A percentile compares a stretch with the other conserved stretches of the same genome.
Evolutionary conservation across 805 yeast genomes (phyloP).

Genomic region (Spathaspora hagerdaliae): DNA sequence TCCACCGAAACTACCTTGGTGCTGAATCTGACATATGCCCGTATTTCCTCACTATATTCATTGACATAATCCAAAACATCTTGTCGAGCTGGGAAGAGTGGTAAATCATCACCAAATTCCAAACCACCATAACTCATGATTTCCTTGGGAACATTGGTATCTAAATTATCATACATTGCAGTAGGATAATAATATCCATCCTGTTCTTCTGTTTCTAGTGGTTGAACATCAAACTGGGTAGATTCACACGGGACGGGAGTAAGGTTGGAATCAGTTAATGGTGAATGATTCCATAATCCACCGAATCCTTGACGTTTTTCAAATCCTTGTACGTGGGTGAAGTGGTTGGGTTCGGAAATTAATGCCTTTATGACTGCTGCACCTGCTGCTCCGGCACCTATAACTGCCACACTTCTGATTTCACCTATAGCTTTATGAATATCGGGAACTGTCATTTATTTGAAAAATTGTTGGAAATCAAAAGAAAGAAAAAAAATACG

Average conservation of each 20-base stretch:
- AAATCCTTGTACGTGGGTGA: conserved; percentile 41
- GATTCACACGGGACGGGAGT: conserved; percentile 21
- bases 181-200: conserved; percentile 20
- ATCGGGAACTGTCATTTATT: background rate
- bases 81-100: conserved; percentile 55
- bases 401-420: conserved; percentile 30
- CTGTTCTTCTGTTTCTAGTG: conserved; percentile 4
- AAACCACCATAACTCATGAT: conserved; percentile 52
- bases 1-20: conserved; percentile 11
- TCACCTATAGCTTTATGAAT: background rate
- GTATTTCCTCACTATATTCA: conserved; percentile 40
- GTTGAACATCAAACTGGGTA: conserved; percentile 15
- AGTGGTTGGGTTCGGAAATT: conserved; percentile 35
- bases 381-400: conserved; percentile 76
- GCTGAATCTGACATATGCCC: conserved; percentile 10
- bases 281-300: conserved; percentile 68
- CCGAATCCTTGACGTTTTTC: conserved; percentile 58
- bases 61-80: conserved; percentile 62
- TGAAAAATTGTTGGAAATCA: background rate
- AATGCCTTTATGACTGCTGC: conserved; percentile 60
- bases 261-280: conserved; percentile 11
- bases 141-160: conserved; percentile 61
- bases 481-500: background rate
- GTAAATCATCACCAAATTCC: conserved; percentile 18
- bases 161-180: conserved; percentile 58